Base-by-base conservation (phyloP, 2,329 filamentous ascomycete genomes). In the Colletotrichum eremochloae region DNA sequence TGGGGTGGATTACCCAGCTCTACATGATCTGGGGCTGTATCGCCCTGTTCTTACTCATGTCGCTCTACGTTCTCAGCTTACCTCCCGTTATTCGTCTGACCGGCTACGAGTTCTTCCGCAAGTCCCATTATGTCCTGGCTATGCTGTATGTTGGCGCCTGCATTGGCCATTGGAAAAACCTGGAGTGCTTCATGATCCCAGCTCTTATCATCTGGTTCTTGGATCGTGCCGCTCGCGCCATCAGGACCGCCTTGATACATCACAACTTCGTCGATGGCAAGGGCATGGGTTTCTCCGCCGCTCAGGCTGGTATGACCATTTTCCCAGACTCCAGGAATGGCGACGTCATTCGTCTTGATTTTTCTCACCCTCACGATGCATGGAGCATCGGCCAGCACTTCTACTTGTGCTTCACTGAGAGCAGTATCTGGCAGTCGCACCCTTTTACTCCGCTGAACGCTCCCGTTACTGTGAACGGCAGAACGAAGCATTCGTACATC, bases 31-130 rank as follows among this genome's bases (percentile, higher is more conserved):
- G 92, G 88, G 93, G 93, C 2, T 81, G 92, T 57, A 88, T 93
- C 2, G 93, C 92, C 11, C 89, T 93, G 82, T 83, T 87, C 6
- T 80, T 94, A 6, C 80, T 94, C 0, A 84, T 89, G 0, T 80
- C 93, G 18, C 80, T 94, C 1, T 88, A 90, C 70, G 77, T 90
- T 6, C 83, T 93, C 64, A 91, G 90, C 71, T 86, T 85, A 0
- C 80, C 82, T 1, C 82, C 80, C 77, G 90, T 86, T 0, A 92
- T 94, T 69, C 85, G 87, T 11, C 80, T 87, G 60, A 94, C 91
- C 0, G 93, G 93, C 3, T 94, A 95, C 79, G 93, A 95, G 76
- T 90, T 92, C 81, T 95, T 95, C 84, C 87, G 92, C 73, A 94
- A 94, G 78, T 83, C 88, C 0, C 93, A 95, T 78, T 94, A 94